phyloP scores from a whole-genome alignment of 179 eudicot species.

The Beta corolliflora region DNA sequence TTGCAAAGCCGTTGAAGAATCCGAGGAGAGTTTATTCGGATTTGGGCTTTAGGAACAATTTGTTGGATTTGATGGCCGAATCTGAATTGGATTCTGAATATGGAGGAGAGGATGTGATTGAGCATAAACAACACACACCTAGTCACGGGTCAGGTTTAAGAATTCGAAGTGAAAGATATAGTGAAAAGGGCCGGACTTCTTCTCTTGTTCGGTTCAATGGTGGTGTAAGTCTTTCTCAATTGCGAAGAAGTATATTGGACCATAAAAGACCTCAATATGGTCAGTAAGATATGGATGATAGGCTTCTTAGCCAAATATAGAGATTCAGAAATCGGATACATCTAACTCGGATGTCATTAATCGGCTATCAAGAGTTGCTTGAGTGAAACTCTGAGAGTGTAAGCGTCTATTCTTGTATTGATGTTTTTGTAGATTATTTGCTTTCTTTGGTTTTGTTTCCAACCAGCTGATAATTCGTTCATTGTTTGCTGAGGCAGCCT shows the following conservation, averaged over 20 bases:
- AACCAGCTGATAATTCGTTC: slow-evolving; percentile 7
- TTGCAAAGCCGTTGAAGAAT: slow-evolving; percentile 39
- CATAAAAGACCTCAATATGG: slow-evolving; percentile 18
- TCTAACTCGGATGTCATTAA: slow-evolving; percentile 28
- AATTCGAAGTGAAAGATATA: slow-evolving; percentile 33
- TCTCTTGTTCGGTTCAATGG: slow-evolving; percentile 23
- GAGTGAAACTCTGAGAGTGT: slow-evolving; percentile 16
- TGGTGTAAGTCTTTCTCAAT: slow-evolving; percentile 28
- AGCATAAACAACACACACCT: slow-evolving; percentile 27
- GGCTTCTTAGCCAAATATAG: not conserved
- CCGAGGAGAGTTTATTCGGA: slow-evolving; percentile 81
- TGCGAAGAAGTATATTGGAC: slow-evolving; percentile 28
- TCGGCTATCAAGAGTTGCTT: not conserved
- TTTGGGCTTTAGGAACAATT: slow-evolving; percentile 73
- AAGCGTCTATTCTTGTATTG: slow-evolving; percentile 16
- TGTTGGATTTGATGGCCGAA: slow-evolving; percentile 78
- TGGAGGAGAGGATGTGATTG: slow-evolving; percentile 36
- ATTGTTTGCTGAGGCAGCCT: slow-evolving; percentile 18
- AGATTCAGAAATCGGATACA: slow-evolving; percentile 4
- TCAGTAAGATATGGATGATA: slow-evolving; percentile 6
- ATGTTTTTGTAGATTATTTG: slow-evolving; percentile 22
- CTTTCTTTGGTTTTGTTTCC: slow-evolving; percentile 16
- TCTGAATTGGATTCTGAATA: slow-evolving; percentile 41
- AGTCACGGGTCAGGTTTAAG: slow-evolving; percentile 43
- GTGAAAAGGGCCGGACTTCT: slow-evolving; percentile 24